These are phyloP conservation scores for Russula earlei DNA, from an alignment of 768 basidiomycete genomes.

Conservation along the genomic window DNA sequence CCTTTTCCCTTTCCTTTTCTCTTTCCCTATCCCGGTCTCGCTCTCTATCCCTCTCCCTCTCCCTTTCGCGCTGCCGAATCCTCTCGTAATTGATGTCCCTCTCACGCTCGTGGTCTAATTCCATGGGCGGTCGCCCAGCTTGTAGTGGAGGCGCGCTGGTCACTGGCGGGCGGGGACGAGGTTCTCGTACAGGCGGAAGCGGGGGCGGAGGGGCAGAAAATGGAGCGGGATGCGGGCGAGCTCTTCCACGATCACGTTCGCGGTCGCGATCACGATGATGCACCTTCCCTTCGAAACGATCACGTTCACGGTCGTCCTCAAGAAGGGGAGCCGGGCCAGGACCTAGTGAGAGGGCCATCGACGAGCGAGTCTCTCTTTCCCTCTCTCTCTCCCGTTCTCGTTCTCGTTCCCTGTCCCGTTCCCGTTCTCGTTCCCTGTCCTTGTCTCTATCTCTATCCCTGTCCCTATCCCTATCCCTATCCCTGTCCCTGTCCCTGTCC, in stretches of 20 bases:
- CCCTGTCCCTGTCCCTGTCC: slow-evolving; percentile 23
- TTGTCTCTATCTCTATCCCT: slow-evolving; percentile 16
- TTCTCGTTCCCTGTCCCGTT: no score
- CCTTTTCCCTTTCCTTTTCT: slow-evolving; percentile 15
- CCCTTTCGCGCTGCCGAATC: slow-evolving; percentile 21
- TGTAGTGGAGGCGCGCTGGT: slow-evolving; percentile 7
- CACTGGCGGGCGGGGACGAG: slow-evolving; percentile 1
- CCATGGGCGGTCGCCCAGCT: slow-evolving; percentile 24
- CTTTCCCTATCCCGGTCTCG: slow-evolving; percentile 12
- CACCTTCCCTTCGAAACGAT: slow-evolving; percentile 14
- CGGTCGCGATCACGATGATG: slow-evolving; percentile 14
- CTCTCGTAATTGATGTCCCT: slow-evolving; percentile 26
- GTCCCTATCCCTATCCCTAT: slow-evolving; percentile 15
- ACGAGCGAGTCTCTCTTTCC: slow-evolving; percentile 13
- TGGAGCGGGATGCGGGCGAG: slow-evolving; percentile 15
- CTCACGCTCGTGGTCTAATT: slow-evolving; percentile 23
- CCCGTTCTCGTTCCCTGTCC: slow-evolving; percentile 2
- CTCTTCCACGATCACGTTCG: slow-evolving; percentile 24
- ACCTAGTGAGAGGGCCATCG: slow-evolving; percentile 4
- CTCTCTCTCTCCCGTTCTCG: slow-evolving; percentile 14
- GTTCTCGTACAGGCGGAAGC: slow-evolving; percentile 12
- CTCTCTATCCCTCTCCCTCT: slow-evolving; percentile 11
- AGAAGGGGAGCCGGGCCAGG: slow-evolving; percentile 11
- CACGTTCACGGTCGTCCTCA: slow-evolving; percentile 18
- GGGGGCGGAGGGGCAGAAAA: slow-evolving; percentile 9